Evolutionary conservation across 176 grass and related monocot genomes (phyloP), one percentile per base, ranked within the genome.

Genomic region (Pontederia crassipes): DNA sequence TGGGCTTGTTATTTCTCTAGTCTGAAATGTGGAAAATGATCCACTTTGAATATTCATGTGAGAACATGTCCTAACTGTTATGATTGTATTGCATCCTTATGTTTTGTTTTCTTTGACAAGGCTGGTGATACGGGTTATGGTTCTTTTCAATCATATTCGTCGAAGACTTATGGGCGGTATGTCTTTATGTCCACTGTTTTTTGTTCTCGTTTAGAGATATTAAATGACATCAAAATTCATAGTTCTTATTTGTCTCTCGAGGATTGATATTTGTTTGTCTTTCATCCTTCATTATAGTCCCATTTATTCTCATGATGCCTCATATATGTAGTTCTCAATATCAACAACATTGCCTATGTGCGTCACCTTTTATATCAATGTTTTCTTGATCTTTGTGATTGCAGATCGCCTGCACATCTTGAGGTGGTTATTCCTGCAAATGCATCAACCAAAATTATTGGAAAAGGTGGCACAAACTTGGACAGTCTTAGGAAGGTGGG

Each of bases 401-500:
- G 2, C 73, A 90, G 82, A 56, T 72, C 67, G 61, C 49, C 64
- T 35, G 66, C 88, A 0, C 76, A 85, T 69, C 63, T 81, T 68
- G 93, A 98, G 64, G 89, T 98, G 79, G 54, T 72, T 56, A 83
- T 98, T 77, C 93, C 93, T 83, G 61, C 79, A 68, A 81, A 62
- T 58, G 74, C 74, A 10, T 71, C 92, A 40, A 49, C 84, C 66
- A 98, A 98, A 86, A 85, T 98, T 68, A 80, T 98, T 79, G 93
- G 93, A 32, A 98, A 98, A 81, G 84, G 66, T 14, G 93, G 93
- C 12, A 76, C 88, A 62, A 98, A 98, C 71, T 66, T 98, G 77
- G 87, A 98, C 8, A 98, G 88, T 53, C 91, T 98, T 67, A 92
- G 77, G 85, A 98, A 90, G 93, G 93, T 92, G 49, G 78, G 93